Conservation (phyloP, 495 filamentous ascomycete species). For the Xeromyces bisporus region DNA sequence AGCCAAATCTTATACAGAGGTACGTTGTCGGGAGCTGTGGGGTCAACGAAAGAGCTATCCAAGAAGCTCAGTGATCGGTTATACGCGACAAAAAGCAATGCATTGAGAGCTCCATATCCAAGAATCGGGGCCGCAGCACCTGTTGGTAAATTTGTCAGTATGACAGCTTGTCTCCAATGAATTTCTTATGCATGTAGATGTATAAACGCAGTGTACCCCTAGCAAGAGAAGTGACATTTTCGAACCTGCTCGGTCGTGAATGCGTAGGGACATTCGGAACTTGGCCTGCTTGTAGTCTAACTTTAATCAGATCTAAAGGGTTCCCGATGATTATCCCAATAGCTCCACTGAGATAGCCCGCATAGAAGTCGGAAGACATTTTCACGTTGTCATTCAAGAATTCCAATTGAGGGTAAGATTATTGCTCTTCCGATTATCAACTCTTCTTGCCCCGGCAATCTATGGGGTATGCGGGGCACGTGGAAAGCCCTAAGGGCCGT, state of each 20-base stretch:
- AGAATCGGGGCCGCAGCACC: slow-evolving; percentile 69
- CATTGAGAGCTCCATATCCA: slow-evolving; percentile 79
- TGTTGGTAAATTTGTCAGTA: slow-evolving; percentile 7
- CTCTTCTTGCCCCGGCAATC: not conserved
- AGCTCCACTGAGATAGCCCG: slow-evolving; percentile 70
- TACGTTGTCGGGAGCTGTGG: slow-evolving; percentile 17
- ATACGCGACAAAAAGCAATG: slow-evolving; percentile 70
- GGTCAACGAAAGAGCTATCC: slow-evolving; percentile 23
- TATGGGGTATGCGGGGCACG: not conserved
- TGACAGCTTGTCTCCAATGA: slow-evolving; percentile 1
- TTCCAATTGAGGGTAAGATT: not conserved
- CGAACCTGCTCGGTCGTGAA: slow-evolving; percentile 18
- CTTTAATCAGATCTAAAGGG: slow-evolving; percentile 74
- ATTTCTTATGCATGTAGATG: not conserved
- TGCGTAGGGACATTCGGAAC: slow-evolving; percentile 10
- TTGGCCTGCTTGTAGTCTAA: slow-evolving; percentile 51
- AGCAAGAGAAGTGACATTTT: slow-evolving; percentile 27
- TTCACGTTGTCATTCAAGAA: not conserved
- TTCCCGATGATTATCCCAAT: slow-evolving; percentile 75
- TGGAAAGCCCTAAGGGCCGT: not conserved
- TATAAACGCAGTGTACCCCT: slow-evolving; percentile 20
- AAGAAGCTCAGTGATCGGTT: slow-evolving; percentile 54
- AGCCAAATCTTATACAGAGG: slow-evolving; percentile 41
- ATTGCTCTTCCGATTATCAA: not conserved
- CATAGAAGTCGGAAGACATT: slow-evolving; percentile 79